Evolutionary conservation across 2,329 filamentous ascomycete species (phyloP).

Genomic region (Stagonosporopsis cucurbitacearum): DNA sequence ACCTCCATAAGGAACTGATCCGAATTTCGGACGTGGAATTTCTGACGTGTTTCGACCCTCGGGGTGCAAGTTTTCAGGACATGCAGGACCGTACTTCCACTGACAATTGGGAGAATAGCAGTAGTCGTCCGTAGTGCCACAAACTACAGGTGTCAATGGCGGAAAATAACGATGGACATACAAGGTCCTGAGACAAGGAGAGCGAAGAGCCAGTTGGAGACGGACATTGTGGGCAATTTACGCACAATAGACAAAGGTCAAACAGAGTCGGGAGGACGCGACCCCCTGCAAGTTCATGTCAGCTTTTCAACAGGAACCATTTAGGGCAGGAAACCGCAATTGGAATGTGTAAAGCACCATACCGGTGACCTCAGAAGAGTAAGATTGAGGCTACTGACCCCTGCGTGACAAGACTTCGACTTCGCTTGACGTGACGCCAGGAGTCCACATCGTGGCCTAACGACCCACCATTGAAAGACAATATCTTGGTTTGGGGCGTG

Average conservation of each 20-base stretch:
- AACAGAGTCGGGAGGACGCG: constrained; percentile 5
- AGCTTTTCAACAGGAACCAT: background rate
- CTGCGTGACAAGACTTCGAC: constrained; percentile 5
- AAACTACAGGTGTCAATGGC: constrained; percentile 43
- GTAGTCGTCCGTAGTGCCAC: constrained; percentile 59
- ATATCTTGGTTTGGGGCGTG: background rate
- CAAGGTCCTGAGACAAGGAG: background rate
- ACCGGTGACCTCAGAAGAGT: constrained; percentile 5
- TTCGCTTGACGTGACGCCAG: constrained; percentile 1
- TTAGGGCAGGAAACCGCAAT: background rate
- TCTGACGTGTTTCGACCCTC: constrained; percentile 60
- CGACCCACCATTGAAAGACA: constrained; percentile 1
- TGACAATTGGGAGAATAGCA: constrained; percentile 66
- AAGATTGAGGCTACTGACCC: constrained; percentile 5
- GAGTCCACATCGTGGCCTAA: constrained; percentile 4
- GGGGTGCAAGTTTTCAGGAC: constrained; percentile 62
- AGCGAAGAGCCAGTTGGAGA: background rate
- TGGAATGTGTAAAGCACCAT: constrained; percentile 11
- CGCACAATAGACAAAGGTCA: background rate
- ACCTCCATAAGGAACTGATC: constrained; percentile 61
- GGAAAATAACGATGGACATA: background rate
- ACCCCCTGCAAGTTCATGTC: constrained; percentile 5
- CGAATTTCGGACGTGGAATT: constrained; percentile 59
- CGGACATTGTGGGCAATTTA: background rate
- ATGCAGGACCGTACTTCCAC: constrained; percentile 64